A percentile compares a stretch with the other conserved stretches of the same genome.
Evolutionary conservation across 2,329 filamentous ascomycete species (phyloP).

Genomic region (Aureobasidium sp.): DNA sequence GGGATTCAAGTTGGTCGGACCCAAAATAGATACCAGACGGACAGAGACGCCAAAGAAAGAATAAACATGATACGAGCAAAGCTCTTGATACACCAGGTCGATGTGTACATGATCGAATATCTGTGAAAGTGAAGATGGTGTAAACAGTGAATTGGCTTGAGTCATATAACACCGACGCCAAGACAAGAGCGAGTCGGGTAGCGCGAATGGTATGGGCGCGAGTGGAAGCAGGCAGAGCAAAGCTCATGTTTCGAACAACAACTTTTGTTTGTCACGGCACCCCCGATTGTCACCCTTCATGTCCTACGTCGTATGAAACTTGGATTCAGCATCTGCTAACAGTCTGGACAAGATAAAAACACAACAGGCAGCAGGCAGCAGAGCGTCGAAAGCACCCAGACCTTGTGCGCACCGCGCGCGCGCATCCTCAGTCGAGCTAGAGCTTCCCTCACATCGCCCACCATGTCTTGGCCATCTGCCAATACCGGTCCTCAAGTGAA

Average conservation of each 20-base stretch:
- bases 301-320: too few species aligned
- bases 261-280: constrained; percentile 4
- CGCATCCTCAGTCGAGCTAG: background rate
- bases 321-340: background rate
- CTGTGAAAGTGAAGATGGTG: too few species aligned
- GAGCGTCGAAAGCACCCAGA: background rate
- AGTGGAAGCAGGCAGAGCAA: background rate
- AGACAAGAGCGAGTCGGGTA: background rate
- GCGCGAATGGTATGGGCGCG: background rate
- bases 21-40: background rate
- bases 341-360: too few species aligned
- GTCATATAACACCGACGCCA: background rate
- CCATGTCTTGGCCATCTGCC: constrained; percentile 60
- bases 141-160: background rate
- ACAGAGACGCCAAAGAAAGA: background rate
- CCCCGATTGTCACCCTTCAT: background rate
- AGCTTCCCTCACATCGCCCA: constrained; percentile 16
- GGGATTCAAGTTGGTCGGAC: background rate
- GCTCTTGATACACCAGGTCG: too few species aligned
- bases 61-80: too few species aligned
- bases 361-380: background rate
- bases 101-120: too few species aligned
- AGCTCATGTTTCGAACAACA: constrained; percentile 4
- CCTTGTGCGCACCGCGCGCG: constrained; percentile 9
- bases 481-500: constrained; percentile 41